phyloP scores from a whole-genome alignment of 805 yeast genomes.

The Wickerhamiella kazuoi region DNA sequence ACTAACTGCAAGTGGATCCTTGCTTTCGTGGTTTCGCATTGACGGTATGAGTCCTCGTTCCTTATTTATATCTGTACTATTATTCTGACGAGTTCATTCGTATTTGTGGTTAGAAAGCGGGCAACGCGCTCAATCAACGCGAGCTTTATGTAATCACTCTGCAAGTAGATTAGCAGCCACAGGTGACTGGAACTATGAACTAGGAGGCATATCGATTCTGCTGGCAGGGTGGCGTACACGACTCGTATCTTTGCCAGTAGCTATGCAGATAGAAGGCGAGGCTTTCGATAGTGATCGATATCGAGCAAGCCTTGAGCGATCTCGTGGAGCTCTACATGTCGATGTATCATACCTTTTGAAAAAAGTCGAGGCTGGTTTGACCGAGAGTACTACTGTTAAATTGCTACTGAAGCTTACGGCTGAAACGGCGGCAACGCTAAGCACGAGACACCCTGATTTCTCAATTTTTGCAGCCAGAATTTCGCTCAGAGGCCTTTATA shows the following conservation, averaged over 20 bases:
- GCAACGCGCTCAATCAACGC: too few relatives aligned
- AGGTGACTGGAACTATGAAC: too few relatives aligned
- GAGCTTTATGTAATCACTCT: too few relatives aligned
- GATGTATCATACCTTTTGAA: constrained; percentile 81
- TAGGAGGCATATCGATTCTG: too few relatives aligned
- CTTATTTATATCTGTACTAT: too few relatives aligned
- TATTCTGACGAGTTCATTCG: too few relatives aligned
- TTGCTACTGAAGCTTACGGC: constrained; percentile 35
- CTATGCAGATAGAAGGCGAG: constrained; percentile 1
- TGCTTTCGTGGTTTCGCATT: constrained; percentile 30
- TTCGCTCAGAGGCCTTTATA: constrained; percentile 74
- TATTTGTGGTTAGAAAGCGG: too few relatives aligned
- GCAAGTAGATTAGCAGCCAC: too few relatives aligned
- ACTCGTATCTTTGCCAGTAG: too few relatives aligned
- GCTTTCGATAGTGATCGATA: background rate
- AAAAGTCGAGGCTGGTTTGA: constrained; percentile 76
- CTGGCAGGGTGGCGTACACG: too few relatives aligned
- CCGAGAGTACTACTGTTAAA: constrained; percentile 72
- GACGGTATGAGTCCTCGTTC: background rate
- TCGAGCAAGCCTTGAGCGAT: background rate
- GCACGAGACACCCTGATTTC: constrained; percentile 89
- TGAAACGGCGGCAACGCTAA: constrained; percentile 90
- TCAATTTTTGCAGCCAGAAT: constrained; percentile 71
- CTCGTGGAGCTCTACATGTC: constrained; percentile 29
- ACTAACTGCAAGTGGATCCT: constrained; percentile 75